phyloP scores from a whole-genome alignment of 495 filamentous ascomycete genomes.

The Neurospora sp. region DNA sequence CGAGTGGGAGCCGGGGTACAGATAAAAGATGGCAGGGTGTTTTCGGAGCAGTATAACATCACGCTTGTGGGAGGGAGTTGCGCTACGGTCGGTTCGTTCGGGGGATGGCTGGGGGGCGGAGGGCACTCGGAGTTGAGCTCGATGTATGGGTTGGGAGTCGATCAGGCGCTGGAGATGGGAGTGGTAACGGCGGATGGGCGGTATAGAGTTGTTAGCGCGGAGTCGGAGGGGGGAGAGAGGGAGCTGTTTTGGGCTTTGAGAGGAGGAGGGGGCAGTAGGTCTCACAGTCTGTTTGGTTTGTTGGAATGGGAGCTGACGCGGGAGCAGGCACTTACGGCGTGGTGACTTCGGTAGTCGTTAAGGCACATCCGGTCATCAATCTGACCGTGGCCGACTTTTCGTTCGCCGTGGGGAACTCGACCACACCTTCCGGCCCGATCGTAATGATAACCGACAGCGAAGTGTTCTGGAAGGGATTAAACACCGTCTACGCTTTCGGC shows the following conservation, averaged over 20 bases:
- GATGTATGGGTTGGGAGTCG: conserved; percentile 36
- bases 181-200: conserved; percentile 39
- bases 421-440: conserved; percentile 4
- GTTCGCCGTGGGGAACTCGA: conserved; percentile 13
- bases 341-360: conserved; percentile 39
- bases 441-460: conserved; percentile 12
- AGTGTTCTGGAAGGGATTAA: conserved; percentile 40
- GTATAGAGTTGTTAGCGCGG: conserved; percentile 25
- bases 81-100: conserved; percentile 26
- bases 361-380: conserved; percentile 28
- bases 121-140: conserved; percentile 36
- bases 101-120: conserved; percentile 37
- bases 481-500: conserved; percentile 29
- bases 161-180: conserved; percentile 37
- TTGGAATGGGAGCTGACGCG: not conserved
- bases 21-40: conserved; percentile 27
- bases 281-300: not conserved
- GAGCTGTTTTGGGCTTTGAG: conserved; percentile 47
- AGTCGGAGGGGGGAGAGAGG: conserved; percentile 25
- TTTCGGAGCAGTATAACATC: conserved; percentile 23
- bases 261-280: conserved; percentile 39
- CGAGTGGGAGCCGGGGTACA: conserved; percentile 36
- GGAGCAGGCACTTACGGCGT: conserved; percentile 43
- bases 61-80: conserved; percentile 29
- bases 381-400: conserved; percentile 23